These are phyloP conservation scores for Lactarius psammicola DNA, from an alignment of 768 basidiomycete genomes.

Conservation along the genomic window DNA sequence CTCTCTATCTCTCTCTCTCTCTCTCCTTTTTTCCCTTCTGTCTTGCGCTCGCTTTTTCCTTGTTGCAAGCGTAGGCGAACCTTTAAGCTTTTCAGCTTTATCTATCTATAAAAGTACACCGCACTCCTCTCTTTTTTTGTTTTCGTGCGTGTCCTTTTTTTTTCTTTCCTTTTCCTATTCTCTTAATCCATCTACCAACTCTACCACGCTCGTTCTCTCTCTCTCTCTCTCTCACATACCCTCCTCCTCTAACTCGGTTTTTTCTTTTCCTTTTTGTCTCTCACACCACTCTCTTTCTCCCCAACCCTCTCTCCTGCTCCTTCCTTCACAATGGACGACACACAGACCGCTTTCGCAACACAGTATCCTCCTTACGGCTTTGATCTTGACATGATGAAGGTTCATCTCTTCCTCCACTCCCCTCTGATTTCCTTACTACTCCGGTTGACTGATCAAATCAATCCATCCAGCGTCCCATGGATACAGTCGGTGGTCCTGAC, in stretches of 20 bases:
- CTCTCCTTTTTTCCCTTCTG: background rate
- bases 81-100: conserved; percentile 29
- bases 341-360: conserved; percentile 64
- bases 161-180: conserved; percentile 13
- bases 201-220: conserved; percentile 32
- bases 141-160: conserved; percentile 44
- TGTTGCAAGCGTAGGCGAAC: conserved; percentile 23
- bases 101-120: conserved; percentile 40
- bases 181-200: conserved; percentile 29
- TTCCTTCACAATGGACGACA: conserved; percentile 61
- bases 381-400: conserved; percentile 94
- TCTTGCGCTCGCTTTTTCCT: conserved; percentile 24
- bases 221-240: conserved; percentile 36
- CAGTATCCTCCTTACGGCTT: conserved; percentile 72
- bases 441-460: background rate
- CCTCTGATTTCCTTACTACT: conserved; percentile 16
- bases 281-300: conserved; percentile 5
- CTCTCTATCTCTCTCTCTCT: background rate
- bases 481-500: conserved; percentile 76
- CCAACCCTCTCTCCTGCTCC: conserved; percentile 19
- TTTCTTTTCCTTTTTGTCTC: conserved; percentile 43
- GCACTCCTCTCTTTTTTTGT: conserved; percentile 40
- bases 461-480: conserved; percentile 72
- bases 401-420: conserved; percentile 34
- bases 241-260: conserved; percentile 58